Percentiles rank a stretch among this genome's conserved stretches.
These are phyloP conservation scores for Tetrahymena borealis DNA, from an alignment of 73 alveolate species.

Conservation along the genomic window DNA sequence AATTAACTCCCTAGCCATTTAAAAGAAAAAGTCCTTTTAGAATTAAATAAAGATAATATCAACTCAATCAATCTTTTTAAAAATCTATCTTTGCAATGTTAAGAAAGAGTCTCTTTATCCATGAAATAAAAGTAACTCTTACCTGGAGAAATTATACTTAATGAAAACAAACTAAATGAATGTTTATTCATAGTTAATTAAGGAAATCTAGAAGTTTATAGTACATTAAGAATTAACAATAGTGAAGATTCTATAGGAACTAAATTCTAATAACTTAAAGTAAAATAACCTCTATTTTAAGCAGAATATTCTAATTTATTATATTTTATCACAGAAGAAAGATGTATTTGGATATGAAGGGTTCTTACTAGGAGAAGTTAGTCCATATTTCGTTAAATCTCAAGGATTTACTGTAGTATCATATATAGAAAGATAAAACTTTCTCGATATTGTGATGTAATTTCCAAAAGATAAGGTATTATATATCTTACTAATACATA, in stretches of 20 bases:
- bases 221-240: not conserved
- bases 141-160: not conserved
- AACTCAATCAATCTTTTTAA: not conserved
- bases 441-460: not conserved
- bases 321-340: not conserved
- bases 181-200: not conserved
- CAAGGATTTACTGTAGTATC: not conserved
- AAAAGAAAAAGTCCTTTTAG: not conserved
- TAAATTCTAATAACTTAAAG: too few relatives aligned
- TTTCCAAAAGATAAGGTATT: not conserved
- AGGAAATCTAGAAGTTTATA: not conserved
- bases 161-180: not conserved
- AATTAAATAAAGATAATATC: not conserved
- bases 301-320: not conserved
- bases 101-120: not conserved
- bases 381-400: not conserved
- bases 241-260: not conserved
- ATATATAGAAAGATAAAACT: not conserved
- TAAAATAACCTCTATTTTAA: too few relatives aligned
- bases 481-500: not conserved
- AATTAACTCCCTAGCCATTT: not conserved
- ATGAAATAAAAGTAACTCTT: not conserved
- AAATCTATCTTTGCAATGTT: not conserved
- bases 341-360: not conserved
- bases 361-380: not conserved